These are phyloP conservation scores for Kuraishia ogatae DNA, from an alignment of 805 yeast genomes.

Conservation along the genomic window DNA sequence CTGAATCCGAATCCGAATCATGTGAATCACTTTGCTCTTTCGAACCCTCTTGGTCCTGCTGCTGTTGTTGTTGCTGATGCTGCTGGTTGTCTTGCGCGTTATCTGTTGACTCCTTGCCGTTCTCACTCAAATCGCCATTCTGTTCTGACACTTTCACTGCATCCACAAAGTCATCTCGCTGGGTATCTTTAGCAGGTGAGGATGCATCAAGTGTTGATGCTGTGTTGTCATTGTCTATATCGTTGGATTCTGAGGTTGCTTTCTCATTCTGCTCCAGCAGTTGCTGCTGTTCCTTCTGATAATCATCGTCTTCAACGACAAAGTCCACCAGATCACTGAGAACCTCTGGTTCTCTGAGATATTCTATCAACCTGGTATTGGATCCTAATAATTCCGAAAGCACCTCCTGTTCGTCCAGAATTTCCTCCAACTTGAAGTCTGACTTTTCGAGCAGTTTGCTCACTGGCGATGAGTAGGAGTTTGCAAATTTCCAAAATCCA, in stretches of 20 bases:
- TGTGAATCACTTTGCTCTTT: constrained; percentile 12
- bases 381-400: constrained; percentile 66
- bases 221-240: constrained; percentile 2
- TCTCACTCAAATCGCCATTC: constrained; percentile 15
- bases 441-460: constrained; percentile 42
- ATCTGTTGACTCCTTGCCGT: constrained; percentile 1
- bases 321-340: constrained; percentile 60
- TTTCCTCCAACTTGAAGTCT: constrained; percentile 40
- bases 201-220: constrained; percentile 1
- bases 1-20: constrained; percentile 12
- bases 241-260: constrained; percentile 11
- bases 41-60: not conserved
- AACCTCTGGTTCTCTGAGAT: constrained; percentile 70
- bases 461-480: constrained; percentile 46
- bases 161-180: constrained; percentile 5
- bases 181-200: constrained; percentile 2
- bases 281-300: constrained; percentile 21
- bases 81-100: constrained; percentile 10
- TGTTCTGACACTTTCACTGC: constrained; percentile 19
- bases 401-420: constrained; percentile 68
- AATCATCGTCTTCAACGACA: constrained; percentile 43
- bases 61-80: constrained; percentile 8
- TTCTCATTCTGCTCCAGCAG: constrained; percentile 2
- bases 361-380: constrained; percentile 68
- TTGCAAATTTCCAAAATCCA: constrained; percentile 30